Conservation (phyloP, 1,284 basidiomycete genomes). For the Tremellales sp. region DNA sequence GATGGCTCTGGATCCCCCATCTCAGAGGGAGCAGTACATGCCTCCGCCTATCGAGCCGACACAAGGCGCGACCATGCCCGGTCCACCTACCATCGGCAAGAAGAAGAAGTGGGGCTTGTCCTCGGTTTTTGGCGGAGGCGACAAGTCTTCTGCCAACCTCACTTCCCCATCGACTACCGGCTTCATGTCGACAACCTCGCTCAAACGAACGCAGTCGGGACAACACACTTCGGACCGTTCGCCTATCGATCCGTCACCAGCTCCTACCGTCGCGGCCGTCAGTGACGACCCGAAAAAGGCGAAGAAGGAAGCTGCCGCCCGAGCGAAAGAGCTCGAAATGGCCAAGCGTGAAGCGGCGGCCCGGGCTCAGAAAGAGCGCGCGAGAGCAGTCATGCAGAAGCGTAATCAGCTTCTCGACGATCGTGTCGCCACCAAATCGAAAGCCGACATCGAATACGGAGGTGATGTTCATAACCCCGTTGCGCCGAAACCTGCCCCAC, state of each 20-base stretch:
- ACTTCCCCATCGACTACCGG: slow-evolving; percentile 55
- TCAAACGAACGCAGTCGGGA: slow-evolving; percentile 82
- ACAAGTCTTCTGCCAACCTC: slow-evolving; percentile 57
- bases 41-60: slow-evolving; percentile 20
- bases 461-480: too few species aligned
- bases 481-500: too few species aligned
- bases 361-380: slow-evolving; percentile 67
- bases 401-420: slow-evolving; percentile 69
- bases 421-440: slow-evolving; percentile 33
- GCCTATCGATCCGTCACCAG: slow-evolving; percentile 38
- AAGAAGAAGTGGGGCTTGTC: slow-evolving; percentile 50
- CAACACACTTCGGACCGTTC: slow-evolving; percentile 61
- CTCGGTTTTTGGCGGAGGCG: slow-evolving; percentile 67
- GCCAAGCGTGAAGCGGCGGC: slow-evolving; percentile 75
- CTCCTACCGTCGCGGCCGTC: background rate
- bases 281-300: slow-evolving; percentile 68
- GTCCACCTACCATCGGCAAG: slow-evolving; percentile 30
- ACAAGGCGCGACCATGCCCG: slow-evolving; percentile 6
- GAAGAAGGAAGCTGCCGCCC: slow-evolving; percentile 83
- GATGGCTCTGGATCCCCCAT: slow-evolving; percentile 7
- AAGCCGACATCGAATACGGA: slow-evolving; percentile 34
- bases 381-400: slow-evolving; percentile 92
- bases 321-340: slow-evolving; percentile 80
- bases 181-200: slow-evolving; percentile 55
- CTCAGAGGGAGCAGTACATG: slow-evolving; percentile 9